Base-by-base conservation (phyloP, 495 filamentous ascomycete genomes). In the Talaromyces liani region DNA sequence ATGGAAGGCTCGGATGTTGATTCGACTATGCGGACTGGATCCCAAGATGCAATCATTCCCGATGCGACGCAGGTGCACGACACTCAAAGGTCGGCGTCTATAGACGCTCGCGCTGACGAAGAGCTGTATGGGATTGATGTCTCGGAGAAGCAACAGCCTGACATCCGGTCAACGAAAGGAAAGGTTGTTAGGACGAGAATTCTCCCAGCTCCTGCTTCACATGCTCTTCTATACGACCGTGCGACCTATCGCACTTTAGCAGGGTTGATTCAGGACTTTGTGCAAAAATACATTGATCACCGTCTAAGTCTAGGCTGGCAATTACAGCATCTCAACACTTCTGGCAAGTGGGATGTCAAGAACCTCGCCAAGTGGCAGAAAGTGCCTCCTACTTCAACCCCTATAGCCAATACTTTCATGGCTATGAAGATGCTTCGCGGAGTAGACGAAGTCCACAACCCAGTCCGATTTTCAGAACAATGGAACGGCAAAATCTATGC, bases 291-390 rank as follows among this genome's bases (percentile, higher is more conserved):
- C 64, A 75, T 97, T 62, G 92, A 92, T 53, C 80, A 86, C 58
- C 88, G 90, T 5, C 83, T 98, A 18, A 87, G 84, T 6, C 83
- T 92, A 5, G 90, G 88, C 16, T 98, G 93, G 93, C 93, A 98
- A 75, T 78, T 97, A 18, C 88, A 91, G 68, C 85, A 91, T 71
- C 83, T 98, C 25, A 88, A 87, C 41, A 90, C 87, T 3, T 90
- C 90, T 62, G 92, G 93, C 12, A 98, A 98, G 77, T 97, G 93
- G 93, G 93, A 97, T 71, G 91, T 98, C 63, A 97, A 98, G 79
- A 98, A 98, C 72, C 84, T 97, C 12, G 87, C 81, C 62, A 97
- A 97, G 68, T 98, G 93, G 93, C 81, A 89, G 66, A 83, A 84
- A 31, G 88, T 95, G 0, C 72, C 75, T 8, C 88, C 92, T 2